A percentile compares a stretch with the other conserved stretches of the same genome.
phyloP scores from a whole-genome alignment of 2,329 filamentous ascomycete species.

The Madurella mycetomatis region DNA sequence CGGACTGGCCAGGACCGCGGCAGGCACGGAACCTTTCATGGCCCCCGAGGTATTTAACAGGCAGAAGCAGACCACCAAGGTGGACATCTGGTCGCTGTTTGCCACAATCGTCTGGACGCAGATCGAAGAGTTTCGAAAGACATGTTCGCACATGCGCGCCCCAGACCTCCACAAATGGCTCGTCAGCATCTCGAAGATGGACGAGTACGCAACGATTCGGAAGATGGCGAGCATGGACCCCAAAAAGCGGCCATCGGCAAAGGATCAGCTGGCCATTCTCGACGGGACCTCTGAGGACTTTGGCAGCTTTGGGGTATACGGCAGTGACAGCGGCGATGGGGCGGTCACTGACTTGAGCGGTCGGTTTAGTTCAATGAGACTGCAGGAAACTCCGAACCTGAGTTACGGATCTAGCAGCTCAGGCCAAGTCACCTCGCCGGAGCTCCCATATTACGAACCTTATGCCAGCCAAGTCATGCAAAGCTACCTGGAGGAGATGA shows the following conservation, averaged over 20 bases:
- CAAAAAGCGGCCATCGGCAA: conserved; percentile 18
- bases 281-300: conserved; percentile 6
- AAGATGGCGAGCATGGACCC: conserved; percentile 22
- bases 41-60: conserved; percentile 26
- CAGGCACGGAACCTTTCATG: conserved; percentile 29
- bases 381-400: conserved; percentile 8
- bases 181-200: conserved; percentile 17
- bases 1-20: conserved; percentile 21
- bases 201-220: conserved; percentile 13
- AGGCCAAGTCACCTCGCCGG: conserved; percentile 2
- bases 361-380: conserved; percentile 12
- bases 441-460: conserved; percentile 20
- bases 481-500: not conserved
- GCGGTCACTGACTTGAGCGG: conserved; percentile 2
- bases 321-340: not conserved
- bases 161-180: conserved; percentile 21
- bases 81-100: conserved; percentile 33
- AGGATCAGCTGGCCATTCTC: conserved; percentile 18
- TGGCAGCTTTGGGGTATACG: not conserved
- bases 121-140: conserved; percentile 20
- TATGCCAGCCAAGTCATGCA: conserved; percentile 7
- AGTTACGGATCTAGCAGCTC: conserved; percentile 5
- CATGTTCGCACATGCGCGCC: conserved; percentile 11
- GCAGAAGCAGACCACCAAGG: conserved; percentile 22
- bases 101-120: conserved; percentile 29